Base-by-base conservation (phyloP, 495 filamentous ascomycete genomes). In the Hypomontagnella submonticulosa region DNA sequence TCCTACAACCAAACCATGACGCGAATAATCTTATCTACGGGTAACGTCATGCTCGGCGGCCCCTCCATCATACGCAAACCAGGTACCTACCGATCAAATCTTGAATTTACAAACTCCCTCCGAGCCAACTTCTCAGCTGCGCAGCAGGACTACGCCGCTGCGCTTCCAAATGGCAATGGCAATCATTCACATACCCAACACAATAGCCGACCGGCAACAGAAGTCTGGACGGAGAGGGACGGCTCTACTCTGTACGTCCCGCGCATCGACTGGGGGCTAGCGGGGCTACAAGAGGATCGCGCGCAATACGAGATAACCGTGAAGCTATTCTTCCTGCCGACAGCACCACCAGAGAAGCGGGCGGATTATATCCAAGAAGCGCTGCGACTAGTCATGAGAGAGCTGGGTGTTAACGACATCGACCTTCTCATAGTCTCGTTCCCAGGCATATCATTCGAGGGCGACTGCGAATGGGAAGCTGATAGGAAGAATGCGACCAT, bases 401-500 rank as follows among this genome's bases (percentile, higher is more conserved):
- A 95, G 64, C 79, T 99, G 56, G 83, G 87, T 49, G 87, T 92
- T 27, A 74, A 83, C 2, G 85, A 85, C 43, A 87, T 99, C 59
- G 92, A 97, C 77, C 84, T 99, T 16, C 83, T 98, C 41, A 95
- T 98, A 65, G 87, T 94, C 12, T 96, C 92, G 2, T 97, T 97
- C 71, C 96, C 95, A 0, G 91, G 92, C 37, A 89, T 99, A 72
- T 88, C 91, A 11, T 97, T 98, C 63, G 93, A 98, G 57, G 92
- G 92, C 12, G 92, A 97, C 42, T 94, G 94, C 74, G 90, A 93
- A 73, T 92, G 85, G 74, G 85, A 89, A 44, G 89, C 89, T 20
- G 89, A 87, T 59, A 80, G 84, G 72, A 82, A 83, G 61, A 87
- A 87, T 50, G 81, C 83, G 8, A 72, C 77, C 0, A 88, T 89